Evolutionary conservation across 805 yeast genomes (phyloP).

Genomic region (Candida arabinofermentans): DNA sequence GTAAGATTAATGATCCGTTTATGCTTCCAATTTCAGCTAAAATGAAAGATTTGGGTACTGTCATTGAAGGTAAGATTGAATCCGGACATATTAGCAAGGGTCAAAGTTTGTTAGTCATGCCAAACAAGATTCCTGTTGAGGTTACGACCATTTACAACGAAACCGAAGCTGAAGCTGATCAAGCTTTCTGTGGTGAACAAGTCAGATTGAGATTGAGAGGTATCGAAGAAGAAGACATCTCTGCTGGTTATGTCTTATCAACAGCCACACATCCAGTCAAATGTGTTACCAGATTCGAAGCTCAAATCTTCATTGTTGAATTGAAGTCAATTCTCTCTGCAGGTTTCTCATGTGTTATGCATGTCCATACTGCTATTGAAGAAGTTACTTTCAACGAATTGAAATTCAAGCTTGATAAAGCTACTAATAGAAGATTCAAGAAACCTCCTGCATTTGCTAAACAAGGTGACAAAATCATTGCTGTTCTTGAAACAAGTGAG

Average conservation of each 20-base stretch:
- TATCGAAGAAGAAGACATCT: constrained; percentile 94
- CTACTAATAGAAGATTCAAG: constrained; percentile 93
- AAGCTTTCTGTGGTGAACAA: constrained; percentile 95
- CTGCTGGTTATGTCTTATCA: constrained; percentile 87
- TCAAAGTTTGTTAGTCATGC: constrained; percentile 78
- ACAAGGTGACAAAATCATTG: constrained; percentile 98
- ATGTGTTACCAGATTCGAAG: constrained; percentile 87
- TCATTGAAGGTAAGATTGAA: constrained; percentile 97
- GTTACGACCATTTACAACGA: constrained; percentile 87
- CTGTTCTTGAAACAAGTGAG: constrained; percentile 76
- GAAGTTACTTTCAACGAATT: constrained; percentile 81
- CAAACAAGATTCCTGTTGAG: constrained; percentile 80
- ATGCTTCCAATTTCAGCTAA: constrained; percentile 95
- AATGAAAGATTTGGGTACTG: constrained; percentile 95
- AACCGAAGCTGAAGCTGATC: constrained; percentile 88
- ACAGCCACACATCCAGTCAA: constrained; percentile 85
- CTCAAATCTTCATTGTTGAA: constrained; percentile 96
- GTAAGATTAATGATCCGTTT: constrained; percentile 91
- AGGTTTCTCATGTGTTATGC: constrained; percentile 98
- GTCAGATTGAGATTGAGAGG: constrained; percentile 91
- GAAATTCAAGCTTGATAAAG: constrained; percentile 91
- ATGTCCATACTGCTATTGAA: constrained; percentile 96
- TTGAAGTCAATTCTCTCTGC: constrained; percentile 90
- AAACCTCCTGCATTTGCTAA: constrained; percentile 98
- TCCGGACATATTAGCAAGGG: constrained; percentile 89